Evolutionary conservation across 73 alveolate species (phyloP).

Genomic region (Stentor coeruleus): DNA sequence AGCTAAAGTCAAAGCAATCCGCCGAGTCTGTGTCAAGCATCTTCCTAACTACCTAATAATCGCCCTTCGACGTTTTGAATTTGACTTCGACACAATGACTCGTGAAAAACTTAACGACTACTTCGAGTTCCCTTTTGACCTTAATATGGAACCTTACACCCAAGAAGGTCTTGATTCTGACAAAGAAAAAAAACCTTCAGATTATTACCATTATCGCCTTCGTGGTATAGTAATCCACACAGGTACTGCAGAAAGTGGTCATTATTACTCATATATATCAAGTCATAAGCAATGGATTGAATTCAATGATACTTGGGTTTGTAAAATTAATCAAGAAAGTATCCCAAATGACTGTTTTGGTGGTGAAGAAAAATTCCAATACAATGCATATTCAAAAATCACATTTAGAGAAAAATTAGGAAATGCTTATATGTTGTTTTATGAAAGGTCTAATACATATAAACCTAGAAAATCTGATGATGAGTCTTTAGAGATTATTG

Average conservation of each 20-base stretch:
- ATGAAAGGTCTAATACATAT: slow-evolving; percentile 66
- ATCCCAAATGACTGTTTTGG: slow-evolving; percentile 95
- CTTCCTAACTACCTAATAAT: slow-evolving; percentile 88
- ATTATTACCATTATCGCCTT: slow-evolving; percentile 77
- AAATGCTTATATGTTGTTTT: slow-evolving; percentile 92
- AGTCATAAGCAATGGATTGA: slow-evolving; percentile 45
- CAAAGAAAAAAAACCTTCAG: slow-evolving; percentile 66
- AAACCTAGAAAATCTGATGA: neutral
- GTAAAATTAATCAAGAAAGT: slow-evolving; percentile 70
- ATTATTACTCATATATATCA: slow-evolving; percentile 89
- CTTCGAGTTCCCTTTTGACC: slow-evolving; percentile 91
- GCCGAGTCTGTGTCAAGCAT: slow-evolving; percentile 84
- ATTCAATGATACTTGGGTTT: slow-evolving; percentile 54
- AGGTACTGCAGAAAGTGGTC: slow-evolving; percentile 98
- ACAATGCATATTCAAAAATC: slow-evolving; percentile 17
- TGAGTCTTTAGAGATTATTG: neutral
- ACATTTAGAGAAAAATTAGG: slow-evolving; percentile 40
- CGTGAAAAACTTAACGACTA: slow-evolving; percentile 91
- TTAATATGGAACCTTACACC: slow-evolving; percentile 93
- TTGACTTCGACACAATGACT: slow-evolving; percentile 88
- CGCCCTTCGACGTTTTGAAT: slow-evolving; percentile 92
- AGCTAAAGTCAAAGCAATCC: slow-evolving; percentile 84
- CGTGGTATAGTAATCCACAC: slow-evolving; percentile 94
- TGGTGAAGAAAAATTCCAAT: slow-evolving; percentile 58
- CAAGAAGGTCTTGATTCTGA: slow-evolving; percentile 84